phyloP scores from a whole-genome alignment of 1,284 basidiomycete species.

The Pseudozyma thailandica region DNA sequence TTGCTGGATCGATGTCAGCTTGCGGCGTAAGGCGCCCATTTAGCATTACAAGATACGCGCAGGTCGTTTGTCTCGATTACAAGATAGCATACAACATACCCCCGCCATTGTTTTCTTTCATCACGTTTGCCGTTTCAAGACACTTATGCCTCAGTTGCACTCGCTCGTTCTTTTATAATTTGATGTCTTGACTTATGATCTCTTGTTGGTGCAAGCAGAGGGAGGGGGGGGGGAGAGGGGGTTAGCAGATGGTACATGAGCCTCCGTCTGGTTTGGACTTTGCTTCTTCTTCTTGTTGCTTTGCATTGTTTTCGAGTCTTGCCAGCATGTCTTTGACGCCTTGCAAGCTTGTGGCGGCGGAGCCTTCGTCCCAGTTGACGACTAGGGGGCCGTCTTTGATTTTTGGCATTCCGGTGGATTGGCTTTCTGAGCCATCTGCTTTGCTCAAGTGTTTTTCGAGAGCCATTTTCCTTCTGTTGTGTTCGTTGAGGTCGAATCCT shows the following conservation, averaged over 20 bases:
- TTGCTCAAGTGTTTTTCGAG: constrained; percentile 11
- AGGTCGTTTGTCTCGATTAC: no score
- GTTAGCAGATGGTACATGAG: constrained; percentile 22
- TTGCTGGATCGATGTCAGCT: constrained; percentile 56
- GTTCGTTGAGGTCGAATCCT: constrained; percentile 19
- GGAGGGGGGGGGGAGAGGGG: neutral
- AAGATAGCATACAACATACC: no score
- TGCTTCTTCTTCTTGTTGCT: neutral
- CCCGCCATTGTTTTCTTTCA: neutral
- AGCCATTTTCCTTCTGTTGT: constrained; percentile 11
- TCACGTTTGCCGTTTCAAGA: neutral
- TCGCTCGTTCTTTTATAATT: no score
- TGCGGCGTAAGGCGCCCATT: constrained; percentile 1
- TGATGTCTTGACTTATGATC: no score
- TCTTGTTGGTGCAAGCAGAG: neutral
- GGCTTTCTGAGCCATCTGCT: no score
- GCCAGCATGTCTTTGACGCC: constrained; percentile 34
- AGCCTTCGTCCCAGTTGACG: constrained; percentile 45
- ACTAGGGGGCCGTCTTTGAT: constrained; percentile 47
- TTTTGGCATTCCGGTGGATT: constrained; percentile 17
- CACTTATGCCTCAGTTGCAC: neutral
- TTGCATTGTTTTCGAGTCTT: constrained; percentile 4
- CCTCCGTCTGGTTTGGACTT: neutral
- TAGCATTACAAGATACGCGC: neutral
- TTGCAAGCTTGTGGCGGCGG: constrained; percentile 24